Evolutionary conservation across 257 asterid genomes (phyloP).

Genomic region (Asclepias syriaca): DNA sequence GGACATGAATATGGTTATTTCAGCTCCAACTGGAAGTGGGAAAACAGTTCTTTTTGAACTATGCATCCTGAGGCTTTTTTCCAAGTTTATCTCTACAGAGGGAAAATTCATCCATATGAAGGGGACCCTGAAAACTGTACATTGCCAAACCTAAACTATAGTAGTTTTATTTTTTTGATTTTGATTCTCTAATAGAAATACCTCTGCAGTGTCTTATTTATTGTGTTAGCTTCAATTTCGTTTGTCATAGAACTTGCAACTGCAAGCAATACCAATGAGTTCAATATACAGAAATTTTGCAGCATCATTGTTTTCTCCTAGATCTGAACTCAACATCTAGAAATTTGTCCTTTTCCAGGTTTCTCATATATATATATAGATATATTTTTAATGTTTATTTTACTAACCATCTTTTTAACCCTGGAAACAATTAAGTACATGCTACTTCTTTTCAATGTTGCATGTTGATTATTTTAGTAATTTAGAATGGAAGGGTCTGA

Average conservation of each 20-base stretch:
- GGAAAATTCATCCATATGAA: constrained; percentile 55
- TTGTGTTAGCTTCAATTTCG: background rate
- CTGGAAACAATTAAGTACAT: background rate
- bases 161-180: background rate
- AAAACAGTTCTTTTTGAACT: constrained; percentile 91
- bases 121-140: constrained; percentile 86
- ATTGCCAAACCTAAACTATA: constrained; percentile 20
- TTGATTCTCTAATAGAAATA: background rate
- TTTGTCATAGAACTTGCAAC: background rate
- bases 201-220: background rate
- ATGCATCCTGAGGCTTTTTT: constrained; percentile 91
- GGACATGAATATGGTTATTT: constrained; percentile 88
- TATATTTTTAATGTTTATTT: background rate
- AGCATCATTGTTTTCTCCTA: background rate
- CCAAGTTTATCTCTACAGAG: constrained; percentile 65
- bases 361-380: background rate
- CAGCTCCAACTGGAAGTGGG: constrained; percentile 99
- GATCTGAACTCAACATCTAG: background rate
- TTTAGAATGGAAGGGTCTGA: background rate
- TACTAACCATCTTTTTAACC: background rate
- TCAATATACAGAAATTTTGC: background rate
- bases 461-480: background rate
- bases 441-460: background rate
- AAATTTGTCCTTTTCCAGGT: background rate
- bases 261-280: background rate